These are phyloP conservation scores for Casaregolazyma suthepensis DNA, from an alignment of 1,139 yeast species.

Conservation along the genomic window DNA sequence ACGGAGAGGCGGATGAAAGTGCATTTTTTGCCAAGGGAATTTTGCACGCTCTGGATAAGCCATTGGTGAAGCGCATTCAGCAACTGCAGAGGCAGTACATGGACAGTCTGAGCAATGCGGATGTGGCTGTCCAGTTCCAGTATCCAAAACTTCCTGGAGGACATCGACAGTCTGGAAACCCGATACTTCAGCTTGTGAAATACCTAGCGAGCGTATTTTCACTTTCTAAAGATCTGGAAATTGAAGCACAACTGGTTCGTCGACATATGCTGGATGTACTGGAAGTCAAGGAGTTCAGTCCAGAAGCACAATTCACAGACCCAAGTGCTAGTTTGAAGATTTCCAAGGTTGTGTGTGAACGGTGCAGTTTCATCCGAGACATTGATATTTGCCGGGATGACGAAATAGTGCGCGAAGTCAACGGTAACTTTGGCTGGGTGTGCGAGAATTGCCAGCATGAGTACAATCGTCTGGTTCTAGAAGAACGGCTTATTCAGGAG, in stretches of 20 bases:
- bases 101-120: constrained; percentile 66
- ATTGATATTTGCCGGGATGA: constrained; percentile 75
- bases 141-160: constrained; percentile 50
- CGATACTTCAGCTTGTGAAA: constrained; percentile 75
- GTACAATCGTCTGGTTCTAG: constrained; percentile 64
- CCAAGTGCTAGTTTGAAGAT: constrained; percentile 69
- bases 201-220: constrained; percentile 65
- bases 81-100: constrained; percentile 62
- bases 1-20: constrained; percentile 29
- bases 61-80: constrained; percentile 59
- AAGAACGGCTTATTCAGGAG: constrained; percentile 69
- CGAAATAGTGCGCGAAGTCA: constrained; percentile 19
- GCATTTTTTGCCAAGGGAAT: constrained; percentile 25
- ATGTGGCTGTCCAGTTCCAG: constrained; percentile 55
- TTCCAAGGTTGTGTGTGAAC: constrained; percentile 67
- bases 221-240: constrained; percentile 54
- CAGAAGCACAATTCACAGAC: constrained; percentile 64
- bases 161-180: constrained; percentile 38
- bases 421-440: constrained; percentile 41
- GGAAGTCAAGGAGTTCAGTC: constrained; percentile 79
- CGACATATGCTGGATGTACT: constrained; percentile 66
- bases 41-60: constrained; percentile 50
- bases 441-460: constrained; percentile 65
- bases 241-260: constrained; percentile 71
- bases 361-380: constrained; percentile 70